Evolutionary conservation across 257 asterid species (phyloP).

Genomic region (Nicotiana noctiflora): DNA sequence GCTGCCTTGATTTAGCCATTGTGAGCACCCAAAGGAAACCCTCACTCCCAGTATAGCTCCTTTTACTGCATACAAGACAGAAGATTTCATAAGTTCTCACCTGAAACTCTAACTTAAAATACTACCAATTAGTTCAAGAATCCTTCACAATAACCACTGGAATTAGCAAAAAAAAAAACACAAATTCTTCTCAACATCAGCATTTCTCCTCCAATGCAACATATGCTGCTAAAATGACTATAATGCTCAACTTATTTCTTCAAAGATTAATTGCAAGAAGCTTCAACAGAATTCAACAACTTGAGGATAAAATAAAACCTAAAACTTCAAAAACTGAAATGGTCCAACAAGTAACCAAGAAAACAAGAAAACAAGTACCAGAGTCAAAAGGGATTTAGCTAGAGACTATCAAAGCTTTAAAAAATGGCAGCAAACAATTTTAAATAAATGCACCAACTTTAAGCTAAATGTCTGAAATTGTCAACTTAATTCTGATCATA

Average conservation of each 20-base stretch:
- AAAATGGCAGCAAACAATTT: not conserved
- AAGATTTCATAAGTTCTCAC: not conserved
- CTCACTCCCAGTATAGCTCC: slow-evolving; percentile 16
- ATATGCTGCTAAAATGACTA: not conserved
- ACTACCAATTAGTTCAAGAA: not conserved
- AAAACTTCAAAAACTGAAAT: not conserved
- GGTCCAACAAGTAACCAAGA: not conserved
- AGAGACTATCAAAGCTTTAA: not conserved
- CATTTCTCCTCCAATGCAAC: not conserved
- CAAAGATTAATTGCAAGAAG: not conserved
- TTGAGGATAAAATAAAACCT: not conserved
- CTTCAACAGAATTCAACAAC: not conserved
- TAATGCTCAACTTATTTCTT: not conserved
- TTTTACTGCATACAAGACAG: slow-evolving; percentile 28
- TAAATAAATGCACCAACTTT: not conserved
- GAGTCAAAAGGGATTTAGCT: not conserved
- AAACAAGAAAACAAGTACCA: not conserved
- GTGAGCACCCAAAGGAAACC: slow-evolving; percentile 23
- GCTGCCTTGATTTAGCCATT: slow-evolving; percentile 72
- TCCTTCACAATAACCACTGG: not conserved
- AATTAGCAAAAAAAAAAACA: not conserved
- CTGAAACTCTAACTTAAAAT: not conserved
- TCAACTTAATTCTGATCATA: not conserved
- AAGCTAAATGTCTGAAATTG: not conserved
- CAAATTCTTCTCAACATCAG: not conserved